These are phyloP conservation scores for Phytophthora syringae DNA, from an alignment of 352 stramenopile genomes.

Conservation along the genomic window DNA sequence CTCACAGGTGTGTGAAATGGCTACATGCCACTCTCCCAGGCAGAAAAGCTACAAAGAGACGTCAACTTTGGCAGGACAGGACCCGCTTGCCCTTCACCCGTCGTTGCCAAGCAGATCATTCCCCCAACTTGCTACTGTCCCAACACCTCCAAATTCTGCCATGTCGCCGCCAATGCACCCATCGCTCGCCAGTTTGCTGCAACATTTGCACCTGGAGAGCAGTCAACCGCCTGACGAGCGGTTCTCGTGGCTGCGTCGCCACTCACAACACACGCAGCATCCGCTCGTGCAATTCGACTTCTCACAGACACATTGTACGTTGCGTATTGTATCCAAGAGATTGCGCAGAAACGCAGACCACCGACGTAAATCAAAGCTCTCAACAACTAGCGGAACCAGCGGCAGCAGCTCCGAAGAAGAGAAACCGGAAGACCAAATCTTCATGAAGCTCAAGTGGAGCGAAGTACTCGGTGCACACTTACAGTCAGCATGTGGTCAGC, in stretches of 20 bases:
- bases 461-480: conserved; percentile 62
- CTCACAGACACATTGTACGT: conserved; percentile 18
- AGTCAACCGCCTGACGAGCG: conserved; percentile 22
- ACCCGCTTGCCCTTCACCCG: too few relatives aligned
- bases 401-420: conserved; percentile 22
- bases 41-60: conserved; percentile 11
- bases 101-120: conserved; percentile 9
- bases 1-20: conserved; percentile 7
- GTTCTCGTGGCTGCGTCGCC: conserved; percentile 26
- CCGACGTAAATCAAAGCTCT: conserved; percentile 1
- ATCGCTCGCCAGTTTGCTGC: conserved; percentile 20
- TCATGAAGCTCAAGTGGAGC: conserved; percentile 40
- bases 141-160: neutral
- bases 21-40: conserved; percentile 8
- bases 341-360: neutral
- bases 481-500: conserved; percentile 43
- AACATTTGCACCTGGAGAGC: conserved; percentile 30
- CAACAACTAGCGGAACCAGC: conserved; percentile 16
- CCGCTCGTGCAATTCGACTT: conserved; percentile 32
- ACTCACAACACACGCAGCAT: conserved; percentile 26
- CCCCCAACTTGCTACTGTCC: conserved; percentile 9
- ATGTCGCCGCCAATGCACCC: conserved; percentile 9
- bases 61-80: too few relatives aligned
- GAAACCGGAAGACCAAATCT: conserved; percentile 5
- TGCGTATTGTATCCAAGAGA: conserved; percentile 17